Percentiles rank a stretch among this genome's conserved stretches.
Evolutionary conservation across 805 yeast species (phyloP).

Genomic region (Pichia cabralensis): DNA sequence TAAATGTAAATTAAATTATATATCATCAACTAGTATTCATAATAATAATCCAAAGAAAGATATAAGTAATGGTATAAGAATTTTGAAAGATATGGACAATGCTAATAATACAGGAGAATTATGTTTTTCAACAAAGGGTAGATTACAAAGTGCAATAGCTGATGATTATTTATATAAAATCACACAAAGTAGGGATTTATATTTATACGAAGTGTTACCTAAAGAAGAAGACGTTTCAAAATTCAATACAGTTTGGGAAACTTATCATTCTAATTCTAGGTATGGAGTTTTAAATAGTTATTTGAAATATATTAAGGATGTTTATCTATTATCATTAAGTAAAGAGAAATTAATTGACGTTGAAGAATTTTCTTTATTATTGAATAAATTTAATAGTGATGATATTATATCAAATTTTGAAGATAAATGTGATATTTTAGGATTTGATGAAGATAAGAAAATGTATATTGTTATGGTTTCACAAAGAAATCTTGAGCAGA

Average conservation of each 20-base stretch:
- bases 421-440: slow-evolving; percentile 3
- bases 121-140: slow-evolving; percentile 47
- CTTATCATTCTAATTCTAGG: slow-evolving; percentile 36
- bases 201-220: slow-evolving; percentile 34
- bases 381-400: slow-evolving; percentile 15
- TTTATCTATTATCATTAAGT: slow-evolving; percentile 38
- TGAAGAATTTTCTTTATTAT: slow-evolving; percentile 12
- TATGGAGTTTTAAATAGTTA: slow-evolving; percentile 51
- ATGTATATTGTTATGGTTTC: slow-evolving; percentile 23
- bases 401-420: slow-evolving; percentile 10
- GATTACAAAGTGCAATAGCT: slow-evolving; percentile 46
- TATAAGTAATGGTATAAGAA: background rate
- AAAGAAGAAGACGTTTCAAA: slow-evolving; percentile 12
- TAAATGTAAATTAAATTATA: slow-evolving; percentile 2
- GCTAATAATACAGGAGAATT: slow-evolving; percentile 24
- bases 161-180: slow-evolving; percentile 44
- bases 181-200: slow-evolving; percentile 40
- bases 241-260: slow-evolving; percentile 31
- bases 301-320: slow-evolving; percentile 48
- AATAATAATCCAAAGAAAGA: background rate
- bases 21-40: slow-evolving; percentile 4
- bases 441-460: slow-evolving; percentile 9
- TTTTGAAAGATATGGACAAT: background rate
- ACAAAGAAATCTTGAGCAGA: too few species aligned
- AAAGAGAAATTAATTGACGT: slow-evolving; percentile 10